Base-by-base conservation (phyloP, 768 basidiomycete genomes). In the Cystoderma amianthinum region DNA sequence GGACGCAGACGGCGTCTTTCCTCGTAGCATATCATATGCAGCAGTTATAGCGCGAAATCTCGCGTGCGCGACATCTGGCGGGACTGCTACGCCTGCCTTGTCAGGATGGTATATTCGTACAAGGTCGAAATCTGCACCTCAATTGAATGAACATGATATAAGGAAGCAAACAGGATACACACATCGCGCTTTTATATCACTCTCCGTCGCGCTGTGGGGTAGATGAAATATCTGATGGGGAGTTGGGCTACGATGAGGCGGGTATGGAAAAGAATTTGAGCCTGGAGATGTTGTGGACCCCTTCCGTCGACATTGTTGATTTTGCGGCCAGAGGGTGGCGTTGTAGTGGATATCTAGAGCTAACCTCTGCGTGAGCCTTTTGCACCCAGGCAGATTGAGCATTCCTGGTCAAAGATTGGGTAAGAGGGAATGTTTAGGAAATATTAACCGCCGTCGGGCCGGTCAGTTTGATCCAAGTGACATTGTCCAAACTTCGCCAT, bases 101-200 rank as follows among this genome's bases (percentile, higher is more conserved):
- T 89, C 85, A 2, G 85, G 85, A 56, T 89, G 85, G 57, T 88
- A 85, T 43, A 85, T 69, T 30, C 80, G 71, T 22, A 88, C 86
- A 34, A 89, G 83, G 47, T 87, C 85, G 52, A 78, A 85, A 58
- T 88, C 85, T 89, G 48, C 5, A 15, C 12, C 20, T 11, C 40
- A 23, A 24, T 19, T 47, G 48, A 41, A n/a, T 40, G 36, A 37
- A 33, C 13, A 36, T 23, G 13, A 24, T 23, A 34, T 28, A 20
- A 22, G 28, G 1, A 15, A 9, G 42, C 32, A 32, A 20, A 19
- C 20, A 11, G 38, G 16, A 39, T 15, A 68, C 68, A 46, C 50
- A 78, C 79, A 82, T 51, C 79, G 65, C 19, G 68, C 60, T 57
- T 82, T 82, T 47, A 82, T 69, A 39, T 80, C 74, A 3, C 52